Base-by-base conservation (phyloP, 2,329 filamentous ascomycete species). In the Paecilomyces variotii region DNA sequence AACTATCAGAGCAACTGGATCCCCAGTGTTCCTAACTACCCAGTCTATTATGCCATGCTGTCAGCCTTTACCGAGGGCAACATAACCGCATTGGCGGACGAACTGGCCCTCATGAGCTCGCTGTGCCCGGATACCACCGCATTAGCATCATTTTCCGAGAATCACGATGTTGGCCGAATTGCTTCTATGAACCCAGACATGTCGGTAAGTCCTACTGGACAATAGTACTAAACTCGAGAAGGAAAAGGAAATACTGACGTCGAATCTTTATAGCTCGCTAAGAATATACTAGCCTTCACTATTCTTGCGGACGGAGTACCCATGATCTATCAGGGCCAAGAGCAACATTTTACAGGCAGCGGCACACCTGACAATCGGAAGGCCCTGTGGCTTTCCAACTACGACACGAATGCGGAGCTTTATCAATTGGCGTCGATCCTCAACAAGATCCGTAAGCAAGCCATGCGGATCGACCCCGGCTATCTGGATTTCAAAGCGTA, bases 291-390 rank as follows among this genome's bases (percentile, higher is more conserved):
- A 49, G 78, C 83, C 0, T 87, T 83, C 65, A 82, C 81, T n/a
- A 79, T 88, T 30, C 78, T 88, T 19, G 67, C 69, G 32, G 71
- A 86, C 57, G 85, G 85, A 24, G 82, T 87, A 45, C 84, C 85
- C 0, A 83, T 87, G 57, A 77, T 87, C 34, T 88, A 87, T 70
- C 80, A 86, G 63, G 86, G 85, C 28, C 83, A 85, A 61, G 86
- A 88, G 70, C 85, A 88, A 65, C 82, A 81, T 60, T 84, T 80
- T 67, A 68, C 74, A 1, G 80, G 80, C 25, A 77, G 76, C 14
- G 75, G 69, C 54, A 70, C 68, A 53, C 82, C 82, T 7, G 72
- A 78, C 0, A 78, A 76, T 55, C 81, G 83, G 49, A 82, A 85
- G 67, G 79, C 82, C 26, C 71, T 84, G 53, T 86, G 83, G 83